Percentiles rank a stretch among this genome's conserved stretches.
Conservation (phyloP, 495 filamentous ascomycete genomes). For the Parathielavia appendiculata region DNA sequence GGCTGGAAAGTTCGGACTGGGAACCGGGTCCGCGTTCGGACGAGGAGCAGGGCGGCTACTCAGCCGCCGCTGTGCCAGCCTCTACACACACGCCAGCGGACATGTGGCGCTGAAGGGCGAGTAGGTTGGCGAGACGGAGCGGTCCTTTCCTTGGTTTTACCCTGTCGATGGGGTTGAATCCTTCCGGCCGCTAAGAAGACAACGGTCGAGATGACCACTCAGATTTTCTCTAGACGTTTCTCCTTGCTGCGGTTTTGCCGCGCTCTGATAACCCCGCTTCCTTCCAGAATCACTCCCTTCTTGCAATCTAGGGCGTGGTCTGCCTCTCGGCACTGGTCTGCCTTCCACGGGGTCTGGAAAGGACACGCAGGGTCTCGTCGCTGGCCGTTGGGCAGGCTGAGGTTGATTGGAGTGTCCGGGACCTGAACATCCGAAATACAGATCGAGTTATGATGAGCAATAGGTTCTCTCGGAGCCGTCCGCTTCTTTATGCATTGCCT, state of each 20-base stretch:
- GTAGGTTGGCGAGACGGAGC: conserved; percentile 3
- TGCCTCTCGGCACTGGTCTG: too few species aligned
- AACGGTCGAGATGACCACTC: background rate
- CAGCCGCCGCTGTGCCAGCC: background rate
- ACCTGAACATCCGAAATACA: too few species aligned
- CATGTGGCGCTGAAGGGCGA: background rate
- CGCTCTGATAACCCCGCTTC: background rate
- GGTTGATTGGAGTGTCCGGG: too few species aligned
- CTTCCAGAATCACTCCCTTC: background rate
- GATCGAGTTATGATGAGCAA: too few species aligned
- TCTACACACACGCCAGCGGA: background rate
- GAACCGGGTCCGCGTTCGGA: background rate
- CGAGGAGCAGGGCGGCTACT: background rate
- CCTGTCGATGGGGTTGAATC: background rate
- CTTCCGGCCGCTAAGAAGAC: background rate
- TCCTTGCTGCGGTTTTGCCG: background rate
- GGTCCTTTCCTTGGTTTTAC: conserved; percentile 8
- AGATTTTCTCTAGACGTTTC: background rate
- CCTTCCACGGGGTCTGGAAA: too few species aligned
- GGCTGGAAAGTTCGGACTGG: background rate
- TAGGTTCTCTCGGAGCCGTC: too few species aligned
- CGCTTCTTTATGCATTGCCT: too few species aligned
- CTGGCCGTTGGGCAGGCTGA: background rate
- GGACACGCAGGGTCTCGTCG: background rate
- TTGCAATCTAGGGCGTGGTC: background rate